Percentiles rank a stretch among this genome's conserved stretches.
These are phyloP conservation scores for Penicillium psychrofluorescens DNA, from an alignment of 495 filamentous ascomycete genomes.

Conservation along the genomic window DNA sequence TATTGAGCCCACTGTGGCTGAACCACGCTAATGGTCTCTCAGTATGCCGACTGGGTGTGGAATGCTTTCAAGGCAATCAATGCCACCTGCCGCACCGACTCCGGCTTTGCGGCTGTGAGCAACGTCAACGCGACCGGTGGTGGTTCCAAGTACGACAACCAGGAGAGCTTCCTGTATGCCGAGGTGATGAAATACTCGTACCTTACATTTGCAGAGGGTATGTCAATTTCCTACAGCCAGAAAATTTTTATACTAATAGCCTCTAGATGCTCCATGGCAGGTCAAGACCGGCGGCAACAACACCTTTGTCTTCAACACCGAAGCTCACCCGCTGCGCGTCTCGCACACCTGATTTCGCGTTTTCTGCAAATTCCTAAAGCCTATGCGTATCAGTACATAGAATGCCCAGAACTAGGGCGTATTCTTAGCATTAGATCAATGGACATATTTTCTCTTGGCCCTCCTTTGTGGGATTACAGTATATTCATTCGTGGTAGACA, in stretches of 20 bases:
- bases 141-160: slow-evolving; percentile 56
- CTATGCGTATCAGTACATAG: too few relatives aligned
- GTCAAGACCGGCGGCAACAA: slow-evolving; percentile 51
- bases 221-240: not conserved
- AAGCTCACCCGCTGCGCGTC: slow-evolving; percentile 71
- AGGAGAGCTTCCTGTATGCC: slow-evolving; percentile 88
- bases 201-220: slow-evolving; percentile 50
- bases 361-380: too few relatives aligned
- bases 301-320: slow-evolving; percentile 75
- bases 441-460: too few relatives aligned
- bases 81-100: slow-evolving; percentile 50
- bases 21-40: slow-evolving; percentile 16
- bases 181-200: slow-evolving; percentile 86
- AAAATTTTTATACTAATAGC: slow-evolving; percentile 4
- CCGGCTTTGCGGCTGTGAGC: slow-evolving; percentile 57
- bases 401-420: too few relatives aligned
- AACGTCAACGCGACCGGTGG: slow-evolving; percentile 61
- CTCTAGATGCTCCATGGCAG: slow-evolving; percentile 57
- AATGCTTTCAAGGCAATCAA: slow-evolving; percentile 69
- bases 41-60: slow-evolving; percentile 84
- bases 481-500: too few relatives aligned
- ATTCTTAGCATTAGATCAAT: too few relatives aligned
- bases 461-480: too few relatives aligned
- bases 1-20: not conserved
- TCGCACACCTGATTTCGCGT: slow-evolving; percentile 5